phyloP scores from a whole-genome alignment of 495 filamentous ascomycete species.

The Cercophora newfieldiana region DNA sequence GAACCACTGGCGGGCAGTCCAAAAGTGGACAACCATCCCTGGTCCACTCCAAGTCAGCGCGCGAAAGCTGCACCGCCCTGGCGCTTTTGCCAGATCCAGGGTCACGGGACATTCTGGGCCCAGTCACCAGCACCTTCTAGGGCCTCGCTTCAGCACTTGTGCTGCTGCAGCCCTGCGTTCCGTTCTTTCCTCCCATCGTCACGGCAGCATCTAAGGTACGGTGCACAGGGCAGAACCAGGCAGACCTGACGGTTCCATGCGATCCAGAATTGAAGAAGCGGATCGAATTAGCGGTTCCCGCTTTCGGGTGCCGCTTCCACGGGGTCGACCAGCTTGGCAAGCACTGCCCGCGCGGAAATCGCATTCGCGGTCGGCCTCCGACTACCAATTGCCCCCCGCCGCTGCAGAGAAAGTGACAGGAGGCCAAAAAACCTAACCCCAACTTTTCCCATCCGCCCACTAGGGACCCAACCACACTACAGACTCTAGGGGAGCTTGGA shows the following conservation, averaged over 20 bases:
- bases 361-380: background rate
- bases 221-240: no score
- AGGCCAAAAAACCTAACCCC: background rate
- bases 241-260: background rate
- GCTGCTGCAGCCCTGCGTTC: background rate
- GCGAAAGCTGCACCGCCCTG: conserved; percentile 1
- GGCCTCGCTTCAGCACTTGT: background rate
- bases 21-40: background rate
- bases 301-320: background rate
- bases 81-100: background rate
- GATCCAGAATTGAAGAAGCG: background rate
- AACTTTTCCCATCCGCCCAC: background rate
- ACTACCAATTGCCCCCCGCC: background rate
- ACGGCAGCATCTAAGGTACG: background rate
- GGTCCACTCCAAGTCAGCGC: background rate
- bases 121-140: background rate
- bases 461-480: background rate
- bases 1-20: conserved; percentile 1
- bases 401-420: background rate
- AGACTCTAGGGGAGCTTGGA: background rate
- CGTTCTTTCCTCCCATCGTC: background rate
- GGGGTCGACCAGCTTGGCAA: background rate
- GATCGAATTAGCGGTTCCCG: background rate
- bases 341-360: background rate
- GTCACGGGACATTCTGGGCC: conserved; percentile 21